Evolutionary conservation across 1,139 yeast species (phyloP).

Genomic region (Blastobotrys indianensis): DNA sequence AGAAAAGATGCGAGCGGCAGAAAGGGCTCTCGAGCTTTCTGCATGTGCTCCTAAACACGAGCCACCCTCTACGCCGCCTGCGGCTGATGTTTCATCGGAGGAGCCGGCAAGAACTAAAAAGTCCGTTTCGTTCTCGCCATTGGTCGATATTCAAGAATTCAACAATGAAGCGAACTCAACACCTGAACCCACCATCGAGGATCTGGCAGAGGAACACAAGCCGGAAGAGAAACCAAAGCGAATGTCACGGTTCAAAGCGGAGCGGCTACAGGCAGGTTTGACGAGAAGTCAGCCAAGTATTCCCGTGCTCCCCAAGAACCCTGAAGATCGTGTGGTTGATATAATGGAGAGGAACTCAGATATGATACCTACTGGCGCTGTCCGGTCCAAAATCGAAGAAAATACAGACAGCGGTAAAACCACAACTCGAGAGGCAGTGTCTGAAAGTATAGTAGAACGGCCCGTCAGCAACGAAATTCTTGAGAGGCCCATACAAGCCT

Average conservation of each 20-base stretch:
- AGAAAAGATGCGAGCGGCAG: conserved; percentile 5
- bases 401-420: not conserved
- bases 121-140: no score
- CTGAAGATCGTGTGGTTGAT: conserved; percentile 13
- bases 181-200: not conserved
- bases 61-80: conserved; percentile 4
- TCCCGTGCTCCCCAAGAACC: no score
- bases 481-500: not conserved
- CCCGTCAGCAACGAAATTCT: conserved; percentile 10
- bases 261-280: conserved; percentile 15
- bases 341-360: conserved; percentile 4
- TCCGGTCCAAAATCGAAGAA: not conserved
- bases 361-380: not conserved
- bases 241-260: conserved; percentile 32
- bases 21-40: conserved; percentile 4
- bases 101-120: conserved; percentile 4
- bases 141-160: conserved; percentile 33
- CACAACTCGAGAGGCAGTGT: conserved; percentile 11
- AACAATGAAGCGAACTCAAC: conserved; percentile 11
- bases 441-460: conserved; percentile 12
- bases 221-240: conserved; percentile 16
- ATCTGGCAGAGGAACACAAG: conserved; percentile 21
- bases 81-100: conserved; percentile 2
- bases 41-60: conserved; percentile 1
- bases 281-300: not conserved